Conservation (phyloP, 2,329 filamentous ascomycete genomes). For the Stachybotrys chartarum region DNA sequence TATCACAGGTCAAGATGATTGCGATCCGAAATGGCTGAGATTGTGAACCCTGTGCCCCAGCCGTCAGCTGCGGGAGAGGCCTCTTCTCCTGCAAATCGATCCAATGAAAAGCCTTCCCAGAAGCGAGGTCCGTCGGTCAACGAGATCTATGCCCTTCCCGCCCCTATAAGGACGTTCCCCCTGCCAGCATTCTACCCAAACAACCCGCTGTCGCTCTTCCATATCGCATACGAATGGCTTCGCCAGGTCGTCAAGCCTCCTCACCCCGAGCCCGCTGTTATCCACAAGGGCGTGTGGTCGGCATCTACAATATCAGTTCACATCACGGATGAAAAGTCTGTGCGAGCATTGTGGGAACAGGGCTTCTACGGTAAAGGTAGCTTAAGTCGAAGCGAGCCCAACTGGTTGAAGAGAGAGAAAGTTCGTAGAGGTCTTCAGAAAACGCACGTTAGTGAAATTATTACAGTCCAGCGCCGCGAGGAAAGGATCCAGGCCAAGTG, state of each 20-base stretch:
- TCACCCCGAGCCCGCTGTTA: conserved; percentile 53
- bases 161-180: conserved; percentile 75
- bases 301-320: conserved; percentile 74
- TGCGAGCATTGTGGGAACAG: conserved; percentile 86
- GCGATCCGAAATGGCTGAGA: conserved; percentile 35
- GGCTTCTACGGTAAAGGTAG: conserved; percentile 96
- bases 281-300: conserved; percentile 76
- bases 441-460: conserved; percentile 70
- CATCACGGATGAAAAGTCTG: conserved; percentile 67
- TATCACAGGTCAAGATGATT: conserved; percentile 39
- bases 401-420: conserved; percentile 81
- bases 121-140: conserved; percentile 42
- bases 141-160: conserved; percentile 73
- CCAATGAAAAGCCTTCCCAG: conserved; percentile 12
- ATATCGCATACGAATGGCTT: conserved; percentile 71
- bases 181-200: conserved; percentile 84
- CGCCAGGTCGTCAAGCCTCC: conserved; percentile 64
- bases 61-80: conserved; percentile 6
- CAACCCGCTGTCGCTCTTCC: conserved; percentile 83
- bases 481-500: conserved; percentile 82
- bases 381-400: conserved; percentile 89
- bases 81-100: conserved; percentile 7
- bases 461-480: conserved; percentile 67
- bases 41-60: conserved; percentile 15
- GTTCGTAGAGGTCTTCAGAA: conserved; percentile 59